Evolutionary conservation across 192 early-diverging fungal species (phyloP), one percentile per base, ranked within the genome.

Genomic region (Rhizophagus sp.): DNA sequence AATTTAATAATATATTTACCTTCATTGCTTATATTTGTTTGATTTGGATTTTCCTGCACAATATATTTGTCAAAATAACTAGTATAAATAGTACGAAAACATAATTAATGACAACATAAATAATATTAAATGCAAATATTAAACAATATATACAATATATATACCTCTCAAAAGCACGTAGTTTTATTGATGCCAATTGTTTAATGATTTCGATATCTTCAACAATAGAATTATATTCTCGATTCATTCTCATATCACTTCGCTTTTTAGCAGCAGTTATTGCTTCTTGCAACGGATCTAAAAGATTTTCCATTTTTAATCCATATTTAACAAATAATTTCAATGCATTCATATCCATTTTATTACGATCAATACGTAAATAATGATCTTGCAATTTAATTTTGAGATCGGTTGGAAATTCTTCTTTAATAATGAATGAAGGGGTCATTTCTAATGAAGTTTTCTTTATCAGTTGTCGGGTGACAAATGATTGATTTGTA

Each of bases 401-500:
- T 4, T n/a, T 5, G 0, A 70, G 19, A 41, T 70, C 68, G 2
- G 1, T 1, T 11, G 17, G 17, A 12, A 70, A 39, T 2, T 19
- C 6, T 3, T 12, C 2, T n/a, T 10, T 11, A 11, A 2, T 2
- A 41, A 70, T 3, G 1, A 22, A 44, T 44, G 11, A 19, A 9
- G 5, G 0, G 17, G 0, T 1, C 0, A 0, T 1, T 4, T 36
- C 5, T 9, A 41, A 41, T 39, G 25, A 44, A n/a, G 7, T 0
- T 7, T n/a, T 25, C 10, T 34, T 41, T 44, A 47, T 70, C 4
- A 63, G n/a, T 39, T 64, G 15, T 17, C 62, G 33, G 9, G 74
- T 76, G n/a, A 76, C 12, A 12, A 76, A 76, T 9, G 74, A 36
- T 76, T 76, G 74, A 2, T 76, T 76, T 27, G 24, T 9, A 64